phyloP scores from a whole-genome alignment of 495 filamentous ascomycete species.

The Wilcoxina mikolae region DNA sequence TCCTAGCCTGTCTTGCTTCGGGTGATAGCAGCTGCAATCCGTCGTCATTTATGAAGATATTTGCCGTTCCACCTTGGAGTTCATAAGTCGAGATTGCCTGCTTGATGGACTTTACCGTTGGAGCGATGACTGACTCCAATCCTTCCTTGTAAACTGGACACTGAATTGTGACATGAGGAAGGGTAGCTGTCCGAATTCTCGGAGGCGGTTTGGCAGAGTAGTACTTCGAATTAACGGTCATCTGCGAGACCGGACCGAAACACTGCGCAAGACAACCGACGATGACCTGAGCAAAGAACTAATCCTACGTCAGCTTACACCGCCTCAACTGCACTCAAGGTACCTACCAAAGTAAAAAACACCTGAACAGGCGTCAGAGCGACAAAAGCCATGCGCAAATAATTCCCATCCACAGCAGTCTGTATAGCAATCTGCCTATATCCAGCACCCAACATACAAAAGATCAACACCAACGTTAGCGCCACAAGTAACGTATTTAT shows the following conservation, averaged over 20 bases:
- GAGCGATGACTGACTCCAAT: constrained; percentile 33
- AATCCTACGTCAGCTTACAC: not conserved
- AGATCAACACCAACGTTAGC: constrained; percentile 47
- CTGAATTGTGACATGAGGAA: constrained; percentile 61
- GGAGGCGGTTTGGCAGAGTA: constrained; percentile 54
- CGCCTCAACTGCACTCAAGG: not conserved
- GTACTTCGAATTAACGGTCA: constrained; percentile 61
- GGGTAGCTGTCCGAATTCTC: constrained; percentile 27
- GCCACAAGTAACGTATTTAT: constrained; percentile 52
- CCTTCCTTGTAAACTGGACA: constrained; percentile 67
- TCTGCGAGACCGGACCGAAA: constrained; percentile 56
- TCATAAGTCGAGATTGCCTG: constrained; percentile 48
- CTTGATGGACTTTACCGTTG: constrained; percentile 30
- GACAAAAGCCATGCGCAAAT: constrained; percentile 46
- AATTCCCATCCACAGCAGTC: constrained; percentile 47
- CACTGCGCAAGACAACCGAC: constrained; percentile 59
- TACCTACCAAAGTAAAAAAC: constrained; percentile 53
- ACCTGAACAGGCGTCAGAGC: constrained; percentile 53
- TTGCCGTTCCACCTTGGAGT: constrained; percentile 63
- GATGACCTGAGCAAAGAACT: constrained; percentile 61
- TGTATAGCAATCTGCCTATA: constrained; percentile 53
- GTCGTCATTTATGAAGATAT: constrained; percentile 71
- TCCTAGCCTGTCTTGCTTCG: constrained; percentile 34
- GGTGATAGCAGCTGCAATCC: constrained; percentile 49
- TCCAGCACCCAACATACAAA: constrained; percentile 49